phyloP scores from a whole-genome alignment of 805 yeast genomes.

The Yarrowia deformans region DNA sequence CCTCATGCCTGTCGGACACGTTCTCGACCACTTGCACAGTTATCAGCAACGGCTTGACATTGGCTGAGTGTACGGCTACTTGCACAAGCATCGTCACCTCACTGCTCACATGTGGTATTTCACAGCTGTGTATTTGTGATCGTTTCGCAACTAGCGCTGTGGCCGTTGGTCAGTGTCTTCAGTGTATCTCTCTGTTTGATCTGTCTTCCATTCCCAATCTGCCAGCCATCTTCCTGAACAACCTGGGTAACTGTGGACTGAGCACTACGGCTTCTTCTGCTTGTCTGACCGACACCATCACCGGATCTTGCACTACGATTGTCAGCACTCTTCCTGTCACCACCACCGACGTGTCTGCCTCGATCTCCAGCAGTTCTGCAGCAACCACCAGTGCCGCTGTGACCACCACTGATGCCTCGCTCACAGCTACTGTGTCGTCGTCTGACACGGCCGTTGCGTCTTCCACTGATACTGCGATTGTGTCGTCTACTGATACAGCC shows the following conservation, averaged over 20 bases:
- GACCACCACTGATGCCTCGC: no score
- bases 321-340: constrained; percentile 8
- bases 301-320: constrained; percentile 13
- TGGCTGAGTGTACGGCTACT: not conserved
- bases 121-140: no score
- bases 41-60: no score
- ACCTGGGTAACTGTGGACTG: not conserved
- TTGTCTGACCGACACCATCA: not conserved
- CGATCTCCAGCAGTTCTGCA: no score
- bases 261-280: not conserved
- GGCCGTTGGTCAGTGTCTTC: not conserved
- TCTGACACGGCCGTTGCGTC: not conserved
- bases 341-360: not conserved
- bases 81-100: not conserved
- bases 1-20: no score
- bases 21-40: no score
- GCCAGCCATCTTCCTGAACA: not conserved
- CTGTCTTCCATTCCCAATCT: not conserved
- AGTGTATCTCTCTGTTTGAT: not conserved
- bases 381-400: no score
- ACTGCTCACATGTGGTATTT: not conserved
- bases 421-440: not conserved
- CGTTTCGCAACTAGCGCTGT: not conserved
- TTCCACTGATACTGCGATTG: no score
- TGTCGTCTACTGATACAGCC: no score